Evolutionary conservation across 2,329 filamentous ascomycete species (phyloP), one percentile per base, ranked within the genome.

Genomic region (Curvularia spicifera): DNA sequence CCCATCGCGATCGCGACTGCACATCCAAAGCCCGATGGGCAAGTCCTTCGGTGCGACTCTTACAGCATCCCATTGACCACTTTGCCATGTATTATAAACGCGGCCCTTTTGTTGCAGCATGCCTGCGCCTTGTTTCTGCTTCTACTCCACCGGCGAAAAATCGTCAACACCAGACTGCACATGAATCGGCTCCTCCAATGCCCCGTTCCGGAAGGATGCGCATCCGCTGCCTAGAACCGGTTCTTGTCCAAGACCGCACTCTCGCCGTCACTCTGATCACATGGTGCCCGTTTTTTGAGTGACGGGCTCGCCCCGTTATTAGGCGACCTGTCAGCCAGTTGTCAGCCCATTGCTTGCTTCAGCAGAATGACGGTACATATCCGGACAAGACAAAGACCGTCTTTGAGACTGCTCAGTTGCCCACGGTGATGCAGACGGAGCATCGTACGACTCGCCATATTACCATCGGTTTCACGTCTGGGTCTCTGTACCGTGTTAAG

Each of bases 1-100:
- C 49, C 46, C 29, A 37, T 49, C 35, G 51, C 55, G 39, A 62
- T 62, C 57, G 53, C 54, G 53, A 67, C 53, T 61, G n/a, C 35
- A 61, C 56, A 57, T 48, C 58, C 52, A 59, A 46, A 59, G 58
- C 47, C 56, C 61, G 35, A 45, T 55, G 62, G 22, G 33, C 54
- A 53, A 26, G 42, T 60, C 13, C 33, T 47, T 51, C 49, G 51
- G 53, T 60, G 53, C 59, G 46, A 64, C 58, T 56, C 51, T 53
- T 20, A 37, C 58, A 63, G 59, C 61, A 59, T 68, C 66, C 63
- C 26, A 40, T 51, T 26, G 22, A 40, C 22, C 31, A 40, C 24
- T 20, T 33, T 29, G 26, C 18, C 24, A 54, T 50, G 45, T 55
- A 35, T 54, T 61, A 54, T 57, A 57, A 46, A 60, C 60, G 53